Evolutionary conservation across 2,329 filamentous ascomycete genomes (phyloP).

Genomic region (Beauveria sp.): DNA sequence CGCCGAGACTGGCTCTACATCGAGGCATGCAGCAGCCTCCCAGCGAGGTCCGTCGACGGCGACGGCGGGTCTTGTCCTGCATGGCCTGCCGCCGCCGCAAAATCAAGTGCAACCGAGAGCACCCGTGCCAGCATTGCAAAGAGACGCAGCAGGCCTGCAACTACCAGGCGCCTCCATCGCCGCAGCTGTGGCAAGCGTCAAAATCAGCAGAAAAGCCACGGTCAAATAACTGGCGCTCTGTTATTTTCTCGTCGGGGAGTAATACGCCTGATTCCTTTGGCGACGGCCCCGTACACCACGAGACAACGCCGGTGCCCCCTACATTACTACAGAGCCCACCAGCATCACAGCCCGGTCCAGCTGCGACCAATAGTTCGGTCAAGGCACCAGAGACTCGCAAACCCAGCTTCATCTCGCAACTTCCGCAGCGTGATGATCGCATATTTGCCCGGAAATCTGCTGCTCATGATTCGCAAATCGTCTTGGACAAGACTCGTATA

Average conservation of each 20-base stretch:
- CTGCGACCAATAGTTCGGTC: not conserved
- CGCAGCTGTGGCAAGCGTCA: constrained; percentile 2
- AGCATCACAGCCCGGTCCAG: not conserved
- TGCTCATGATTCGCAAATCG: constrained; percentile 21
- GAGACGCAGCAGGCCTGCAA: constrained; percentile 24
- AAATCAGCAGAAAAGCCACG: not conserved
- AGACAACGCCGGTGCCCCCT: not conserved
- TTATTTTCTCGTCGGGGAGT: not conserved
- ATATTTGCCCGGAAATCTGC: not conserved
- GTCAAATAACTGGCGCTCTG: constrained; percentile 3
- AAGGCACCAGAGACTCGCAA: not conserved
- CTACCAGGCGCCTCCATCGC: constrained; percentile 16
- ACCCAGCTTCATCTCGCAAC: not conserved
- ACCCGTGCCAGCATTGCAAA: constrained; percentile 31
- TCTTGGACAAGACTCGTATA: constrained; percentile 27
- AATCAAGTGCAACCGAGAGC: constrained; percentile 36
- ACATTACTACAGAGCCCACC: not conserved
- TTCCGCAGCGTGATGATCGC: not conserved
- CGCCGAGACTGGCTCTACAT: not conserved
- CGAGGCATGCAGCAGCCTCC: not conserved
- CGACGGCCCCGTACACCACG: not conserved
- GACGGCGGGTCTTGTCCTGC: constrained; percentile 23
- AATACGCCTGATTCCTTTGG: not conserved
- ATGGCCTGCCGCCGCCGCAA: constrained; percentile 36
- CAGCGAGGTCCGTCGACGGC: not conserved